Conservation (phyloP, 2,329 filamentous ascomycete species). For the Ophiostoma angusticollis region DNA sequence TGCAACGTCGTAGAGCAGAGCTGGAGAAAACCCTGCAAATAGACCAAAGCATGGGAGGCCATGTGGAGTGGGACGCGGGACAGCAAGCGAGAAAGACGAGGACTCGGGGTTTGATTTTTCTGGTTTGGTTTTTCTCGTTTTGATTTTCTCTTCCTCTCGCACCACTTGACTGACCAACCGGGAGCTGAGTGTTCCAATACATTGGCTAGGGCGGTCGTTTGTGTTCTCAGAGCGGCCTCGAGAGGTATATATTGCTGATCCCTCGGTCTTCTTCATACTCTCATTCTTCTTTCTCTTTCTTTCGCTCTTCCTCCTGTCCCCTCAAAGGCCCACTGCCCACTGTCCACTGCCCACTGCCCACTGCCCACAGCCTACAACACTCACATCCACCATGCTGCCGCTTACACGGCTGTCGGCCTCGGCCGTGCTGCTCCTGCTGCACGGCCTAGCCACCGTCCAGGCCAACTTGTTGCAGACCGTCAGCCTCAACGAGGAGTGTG, state of each 20-base stretch:
- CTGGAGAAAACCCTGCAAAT: too few relatives aligned
- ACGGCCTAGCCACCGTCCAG: neutral
- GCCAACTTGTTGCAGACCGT: neutral
- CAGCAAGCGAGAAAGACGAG: too few relatives aligned
- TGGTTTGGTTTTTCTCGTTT: too few relatives aligned
- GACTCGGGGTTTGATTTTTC: too few relatives aligned
- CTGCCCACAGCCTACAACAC: too few relatives aligned
- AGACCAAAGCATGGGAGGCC: too few relatives aligned
- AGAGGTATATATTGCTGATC: neutral
- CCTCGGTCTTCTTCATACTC: neutral
- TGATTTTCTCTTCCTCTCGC: neutral
- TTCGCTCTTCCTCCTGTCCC: neutral
- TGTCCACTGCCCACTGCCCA: too few relatives aligned
- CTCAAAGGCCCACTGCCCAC: neutral
- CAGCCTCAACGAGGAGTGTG: constrained; percentile 2
- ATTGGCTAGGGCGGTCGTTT: neutral
- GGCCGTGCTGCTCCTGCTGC: neutral
- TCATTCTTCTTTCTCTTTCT: neutral
- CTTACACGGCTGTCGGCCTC: neutral
- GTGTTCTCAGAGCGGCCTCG: neutral
- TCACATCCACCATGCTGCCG: neutral
- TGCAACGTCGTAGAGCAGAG: too few relatives aligned
- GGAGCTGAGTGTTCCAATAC: constrained; percentile 2
- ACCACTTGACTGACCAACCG: neutral
- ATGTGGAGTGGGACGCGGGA: too few relatives aligned